Evolutionary conservation across 2,329 filamentous ascomycete species (phyloP).

Genomic region (Paecilomyces sp.): DNA sequence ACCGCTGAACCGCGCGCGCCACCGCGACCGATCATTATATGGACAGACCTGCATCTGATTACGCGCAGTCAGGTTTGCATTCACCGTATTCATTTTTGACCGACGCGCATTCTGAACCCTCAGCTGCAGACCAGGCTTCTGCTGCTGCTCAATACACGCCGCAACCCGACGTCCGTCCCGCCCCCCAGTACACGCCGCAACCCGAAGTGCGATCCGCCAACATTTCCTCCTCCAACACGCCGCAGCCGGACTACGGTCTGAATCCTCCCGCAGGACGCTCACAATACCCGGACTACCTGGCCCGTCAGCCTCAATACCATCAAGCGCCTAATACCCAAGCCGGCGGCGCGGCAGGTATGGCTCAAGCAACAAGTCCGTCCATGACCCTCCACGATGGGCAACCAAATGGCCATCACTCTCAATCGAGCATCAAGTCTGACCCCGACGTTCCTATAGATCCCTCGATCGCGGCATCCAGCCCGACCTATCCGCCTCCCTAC

Average conservation of each 20-base stretch:
- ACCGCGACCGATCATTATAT: constrained; percentile 36
- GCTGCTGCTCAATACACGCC: constrained; percentile 53
- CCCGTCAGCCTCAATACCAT: constrained; percentile 68
- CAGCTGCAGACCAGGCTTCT: constrained; percentile 83
- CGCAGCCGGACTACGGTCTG: constrained; percentile 80
- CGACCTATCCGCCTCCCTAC: constrained; percentile 80
- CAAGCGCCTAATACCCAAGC: constrained; percentile 62
- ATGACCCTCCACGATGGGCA: constrained; percentile 73
- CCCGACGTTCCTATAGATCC: constrained; percentile 98
- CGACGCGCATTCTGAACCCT: constrained; percentile 71
- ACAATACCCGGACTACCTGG: constrained; percentile 80
- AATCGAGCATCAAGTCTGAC: constrained; percentile 75
- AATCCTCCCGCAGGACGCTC: constrained; percentile 71
- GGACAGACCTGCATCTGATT: constrained; percentile 62
- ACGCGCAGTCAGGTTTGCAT: constrained; percentile 82
- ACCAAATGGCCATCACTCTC: constrained; percentile 65
- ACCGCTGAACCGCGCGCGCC: constrained; percentile 12
- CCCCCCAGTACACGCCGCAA: constrained; percentile 67
- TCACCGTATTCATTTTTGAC: constrained; percentile 46
- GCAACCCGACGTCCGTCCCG: constrained; percentile 30
- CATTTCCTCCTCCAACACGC: constrained; percentile 72
- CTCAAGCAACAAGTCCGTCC: constrained; percentile 98
- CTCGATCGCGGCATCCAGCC: constrained; percentile 88
- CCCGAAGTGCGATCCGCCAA: constrained; percentile 69
- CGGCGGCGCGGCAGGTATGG: constrained; percentile 82